Evolutionary conservation across 23 red algal species (phyloP).

Genomic region (Cyanidiococcus yangmingshanensis): DNA sequence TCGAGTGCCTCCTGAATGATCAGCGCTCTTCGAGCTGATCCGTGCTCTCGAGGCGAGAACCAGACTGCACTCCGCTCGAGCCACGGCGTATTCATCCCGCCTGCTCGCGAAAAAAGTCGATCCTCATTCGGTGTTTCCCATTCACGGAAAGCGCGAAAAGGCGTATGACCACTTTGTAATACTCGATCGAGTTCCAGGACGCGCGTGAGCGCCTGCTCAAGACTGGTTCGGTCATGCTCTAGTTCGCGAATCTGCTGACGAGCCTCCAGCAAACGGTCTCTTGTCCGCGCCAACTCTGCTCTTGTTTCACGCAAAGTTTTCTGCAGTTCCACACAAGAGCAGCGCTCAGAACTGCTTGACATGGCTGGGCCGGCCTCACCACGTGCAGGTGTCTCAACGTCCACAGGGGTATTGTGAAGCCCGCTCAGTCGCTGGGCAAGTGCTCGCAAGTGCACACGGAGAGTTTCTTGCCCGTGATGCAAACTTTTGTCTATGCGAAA

Average conservation of each 20-base stretch:
- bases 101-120: not conserved
- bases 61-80: not conserved
- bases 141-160: not conserved
- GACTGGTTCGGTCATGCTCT: not conserved
- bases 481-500: no score
- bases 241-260: conserved; percentile 9
- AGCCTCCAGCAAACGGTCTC: not conserved
- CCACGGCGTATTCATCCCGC: not conserved
- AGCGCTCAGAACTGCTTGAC: no score
- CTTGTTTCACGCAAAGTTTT: not conserved
- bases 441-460: no score
- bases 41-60: not conserved
- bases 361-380: no score
- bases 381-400: no score
- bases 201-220: conserved; percentile 9
- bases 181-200: not conserved
- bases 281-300: not conserved
- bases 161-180: not conserved
- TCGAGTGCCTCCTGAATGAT: not conserved
- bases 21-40: not conserved
- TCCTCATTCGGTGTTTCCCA: conserved; percentile 7
- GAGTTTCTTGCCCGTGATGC: no score
- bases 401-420: no score
- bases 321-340: not conserved
- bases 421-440: no score